Evolutionary conservation across 2,329 filamentous ascomycete species (phyloP).

Genomic region (Hypoxylon sp.): DNA sequence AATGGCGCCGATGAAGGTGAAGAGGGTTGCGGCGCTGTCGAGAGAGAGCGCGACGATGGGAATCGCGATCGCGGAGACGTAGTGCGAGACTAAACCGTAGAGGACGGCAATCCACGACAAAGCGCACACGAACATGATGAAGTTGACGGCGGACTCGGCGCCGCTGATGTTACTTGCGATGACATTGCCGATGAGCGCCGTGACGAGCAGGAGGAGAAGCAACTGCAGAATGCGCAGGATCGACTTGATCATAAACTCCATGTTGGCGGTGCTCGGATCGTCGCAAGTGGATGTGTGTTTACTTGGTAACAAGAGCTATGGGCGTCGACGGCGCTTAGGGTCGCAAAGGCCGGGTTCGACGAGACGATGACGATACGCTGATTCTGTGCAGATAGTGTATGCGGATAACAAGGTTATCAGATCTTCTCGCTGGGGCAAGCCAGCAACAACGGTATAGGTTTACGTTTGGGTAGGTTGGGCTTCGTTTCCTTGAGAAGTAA

Average conservation of each 20-base stretch:
- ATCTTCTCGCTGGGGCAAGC: neutral
- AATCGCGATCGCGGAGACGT: conserved; percentile 44
- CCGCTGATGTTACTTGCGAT: conserved; percentile 64
- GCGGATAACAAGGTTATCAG: neutral
- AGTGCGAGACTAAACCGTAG: conserved; percentile 52
- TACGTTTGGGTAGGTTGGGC: conserved; percentile 21
- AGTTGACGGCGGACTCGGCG: conserved; percentile 66
- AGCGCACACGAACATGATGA: conserved; percentile 76
- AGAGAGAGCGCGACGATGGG: conserved; percentile 46
- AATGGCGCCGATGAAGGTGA: conserved; percentile 78
- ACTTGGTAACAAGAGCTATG: neutral
- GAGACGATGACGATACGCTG: conserved; percentile 1
- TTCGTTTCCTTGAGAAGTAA: conserved; percentile 19
- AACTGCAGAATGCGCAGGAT: conserved; percentile 64
- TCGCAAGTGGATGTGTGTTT: neutral
- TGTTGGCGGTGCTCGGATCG: conserved; percentile 23
- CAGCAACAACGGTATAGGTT: conserved; percentile 14
- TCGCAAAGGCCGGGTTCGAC: conserved; percentile 9
- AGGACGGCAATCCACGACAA: conserved; percentile 75
- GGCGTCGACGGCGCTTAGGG: conserved; percentile 1
- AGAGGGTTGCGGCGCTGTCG: conserved; percentile 66
- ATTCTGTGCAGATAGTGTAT: neutral
- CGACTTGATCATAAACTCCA: conserved; percentile 57
- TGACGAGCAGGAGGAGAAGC: conserved; percentile 65
- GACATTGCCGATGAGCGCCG: conserved; percentile 69